These are phyloP conservation scores for Nemophila menziesii DNA, from an alignment of 257 asterid genomes.

Conservation along the genomic window DNA sequence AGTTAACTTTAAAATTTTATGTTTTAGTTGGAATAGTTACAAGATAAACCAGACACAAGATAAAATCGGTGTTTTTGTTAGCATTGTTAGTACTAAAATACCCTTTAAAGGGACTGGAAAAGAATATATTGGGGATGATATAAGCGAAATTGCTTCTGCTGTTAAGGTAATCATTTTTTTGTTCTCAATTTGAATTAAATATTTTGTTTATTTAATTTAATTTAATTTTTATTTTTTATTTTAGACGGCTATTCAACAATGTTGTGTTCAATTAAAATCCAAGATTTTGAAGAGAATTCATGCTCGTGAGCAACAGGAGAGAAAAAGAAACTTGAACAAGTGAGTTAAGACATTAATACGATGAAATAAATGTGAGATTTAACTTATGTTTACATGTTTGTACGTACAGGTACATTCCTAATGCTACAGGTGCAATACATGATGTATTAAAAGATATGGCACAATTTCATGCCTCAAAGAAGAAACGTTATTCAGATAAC, in stretches of 20 bases:
- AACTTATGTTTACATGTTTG: constrained; percentile 12
- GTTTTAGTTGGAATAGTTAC: constrained; percentile 77
- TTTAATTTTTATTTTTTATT: constrained; percentile 16
- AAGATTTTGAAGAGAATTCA: constrained; percentile 80
- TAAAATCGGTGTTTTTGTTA: constrained; percentile 79
- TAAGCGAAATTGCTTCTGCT: constrained; percentile 84
- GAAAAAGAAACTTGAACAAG: constrained; percentile 82
- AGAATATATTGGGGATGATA: constrained; percentile 92
- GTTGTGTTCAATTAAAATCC: constrained; percentile 68
- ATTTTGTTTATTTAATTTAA: constrained; percentile 1
- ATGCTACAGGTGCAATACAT: constrained; percentile 59
- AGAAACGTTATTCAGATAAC: constrained; percentile 36
- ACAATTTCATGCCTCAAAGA: constrained; percentile 39
- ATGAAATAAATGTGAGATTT: constrained; percentile 13
- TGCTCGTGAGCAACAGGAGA: constrained; percentile 97
- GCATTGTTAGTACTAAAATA: constrained; percentile 91
- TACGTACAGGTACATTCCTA: constrained; percentile 66
- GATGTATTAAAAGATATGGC: constrained; percentile 61
- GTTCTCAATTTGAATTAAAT: not conserved
- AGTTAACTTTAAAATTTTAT: constrained; percentile 1
- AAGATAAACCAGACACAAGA: constrained; percentile 91
- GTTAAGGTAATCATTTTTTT: constrained; percentile 48
- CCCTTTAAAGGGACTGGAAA: constrained; percentile 95
- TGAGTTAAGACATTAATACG: constrained; percentile 20
- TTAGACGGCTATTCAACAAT: constrained; percentile 76